Evolutionary conservation across 2,329 filamentous ascomycete species (phyloP), one percentile per base, ranked within the genome.

Genomic region (Colletotrichum australisinense): DNA sequence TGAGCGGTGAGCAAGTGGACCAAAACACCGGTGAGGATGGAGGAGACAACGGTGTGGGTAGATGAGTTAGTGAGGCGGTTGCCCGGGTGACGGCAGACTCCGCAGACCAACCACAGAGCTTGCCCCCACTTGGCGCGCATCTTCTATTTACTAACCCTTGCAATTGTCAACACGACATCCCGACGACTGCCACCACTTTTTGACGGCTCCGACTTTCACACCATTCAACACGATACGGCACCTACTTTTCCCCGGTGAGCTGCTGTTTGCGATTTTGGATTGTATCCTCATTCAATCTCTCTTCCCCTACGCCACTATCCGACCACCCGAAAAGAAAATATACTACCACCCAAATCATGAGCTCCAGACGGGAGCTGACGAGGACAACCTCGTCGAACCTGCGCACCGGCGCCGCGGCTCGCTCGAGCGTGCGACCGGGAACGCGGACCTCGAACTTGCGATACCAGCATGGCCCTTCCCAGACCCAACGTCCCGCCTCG

Each of bases 401-500:
- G 46, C 57, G 73, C 60, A 72, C 74, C 5, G 73, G 73, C 32
- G 67, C 74, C 38, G 46, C 69, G 2, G 67, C 60, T 35, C 72
- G 72, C 53, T 32, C 56, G 28, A 69, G 65, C 69, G 26, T 67
- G 63, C 72, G 74, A 28, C 67, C 74, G 35, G 55, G 70, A 58
- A 65, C 74, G 14, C 72, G 74, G 28, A 72, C 68, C 55, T 75
- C 74, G n/a, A 75, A 69, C 14, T 38, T 76, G 46, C 73, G 74
- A 12, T 74, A 75, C 22, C 73, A 74, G 19, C 30, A 67, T 19
- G 63, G 69, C 22, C 67, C 74, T 4, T 74, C 73, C 11, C 72
- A 55, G 35, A 77, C 82, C 58, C 82, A 79, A 79, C 56, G 83
- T 59, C 86, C 92, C 32, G 84, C 88, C 14, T 96, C 95, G 5